phyloP scores from a whole-genome alignment of 345 rosid genomes.

The Xanthoceras sorbifolium region DNA sequence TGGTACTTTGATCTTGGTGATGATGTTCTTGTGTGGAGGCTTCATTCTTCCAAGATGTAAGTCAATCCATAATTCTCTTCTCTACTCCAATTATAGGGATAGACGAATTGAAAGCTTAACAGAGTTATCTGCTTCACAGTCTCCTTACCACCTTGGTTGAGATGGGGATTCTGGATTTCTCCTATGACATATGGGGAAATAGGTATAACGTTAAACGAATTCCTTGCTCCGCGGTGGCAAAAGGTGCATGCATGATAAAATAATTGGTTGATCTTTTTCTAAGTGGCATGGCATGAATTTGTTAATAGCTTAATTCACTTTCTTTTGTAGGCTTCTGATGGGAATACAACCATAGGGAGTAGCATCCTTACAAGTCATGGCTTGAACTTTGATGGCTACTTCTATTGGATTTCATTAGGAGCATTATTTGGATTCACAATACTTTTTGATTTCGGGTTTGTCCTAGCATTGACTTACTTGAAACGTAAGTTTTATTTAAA shows the following conservation, averaged over 20 bases:
- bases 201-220: slow-evolving; percentile 53
- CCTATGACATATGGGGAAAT: slow-evolving; percentile 59
- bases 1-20: slow-evolving; percentile 38
- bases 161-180: slow-evolving; percentile 72
- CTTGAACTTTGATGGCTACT: slow-evolving; percentile 48
- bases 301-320: slow-evolving; percentile 1
- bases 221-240: slow-evolving; percentile 63
- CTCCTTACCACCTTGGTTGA: slow-evolving; percentile 56
- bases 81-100: neutral
- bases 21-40: slow-evolving; percentile 58
- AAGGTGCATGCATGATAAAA: slow-evolving; percentile 31
- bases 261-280: neutral
- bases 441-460: slow-evolving; percentile 56
- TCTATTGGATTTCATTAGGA: slow-evolving; percentile 53
- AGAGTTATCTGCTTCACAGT: slow-evolving; percentile 29
- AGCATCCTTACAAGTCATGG: slow-evolving; percentile 55
- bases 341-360: slow-evolving; percentile 39
- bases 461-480: slow-evolving; percentile 51
- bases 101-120: slow-evolving; percentile 3
- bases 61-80: slow-evolving; percentile 8
- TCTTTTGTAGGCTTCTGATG: neutral
- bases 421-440: slow-evolving; percentile 54
- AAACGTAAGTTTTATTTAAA: slow-evolving; percentile 44
- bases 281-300: neutral
- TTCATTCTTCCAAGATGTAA: slow-evolving; percentile 52